A percentile compares a stretch with the other conserved stretches of the same genome.
Evolutionary conservation across 1,284 basidiomycete genomes (phyloP).

Genomic region (Apiotrichum sp.): DNA sequence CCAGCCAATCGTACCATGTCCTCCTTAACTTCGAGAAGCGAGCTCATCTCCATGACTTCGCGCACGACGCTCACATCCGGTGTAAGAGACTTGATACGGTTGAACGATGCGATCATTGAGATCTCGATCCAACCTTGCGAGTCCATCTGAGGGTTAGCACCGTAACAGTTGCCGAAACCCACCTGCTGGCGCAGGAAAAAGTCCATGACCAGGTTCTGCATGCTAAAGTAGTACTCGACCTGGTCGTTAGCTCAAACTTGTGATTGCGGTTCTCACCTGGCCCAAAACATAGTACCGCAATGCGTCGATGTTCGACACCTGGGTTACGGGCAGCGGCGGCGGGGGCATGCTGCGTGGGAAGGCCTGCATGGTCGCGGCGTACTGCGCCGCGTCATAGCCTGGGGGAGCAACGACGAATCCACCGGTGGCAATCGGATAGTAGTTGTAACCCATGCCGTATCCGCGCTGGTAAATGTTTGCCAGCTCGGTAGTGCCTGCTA

Average conservation of each 20-base stretch:
- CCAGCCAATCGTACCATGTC: conserved; percentile 61
- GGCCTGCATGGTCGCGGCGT: conserved; percentile 2
- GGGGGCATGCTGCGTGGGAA: conserved; percentile 34
- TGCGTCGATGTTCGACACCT: conserved; percentile 55
- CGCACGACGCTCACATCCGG: conserved; percentile 60
- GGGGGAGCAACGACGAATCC: conserved; percentile 12
- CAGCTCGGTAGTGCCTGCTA: conserved; percentile 10
- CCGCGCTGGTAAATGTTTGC: conserved; percentile 21
- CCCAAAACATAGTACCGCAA: conserved; percentile 63
- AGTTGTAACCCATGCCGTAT: conserved; percentile 26
- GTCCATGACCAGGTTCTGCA: conserved; percentile 78
- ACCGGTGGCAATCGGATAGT: conserved; percentile 22
- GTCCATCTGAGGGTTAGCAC: conserved; percentile 64
- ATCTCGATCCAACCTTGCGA: conserved; percentile 79
- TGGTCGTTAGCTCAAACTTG: conserved; percentile 36
- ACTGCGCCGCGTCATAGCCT: conserved; percentile 7
- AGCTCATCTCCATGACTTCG: conserved; percentile 64
- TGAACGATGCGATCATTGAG: conserved; percentile 73
- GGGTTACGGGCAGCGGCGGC: conserved; percentile 57
- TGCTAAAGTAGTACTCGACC: conserved; percentile 81
- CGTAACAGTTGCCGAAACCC: conserved; percentile 15
- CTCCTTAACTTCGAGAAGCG: conserved; percentile 62
- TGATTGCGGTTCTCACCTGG: conserved; percentile 42
- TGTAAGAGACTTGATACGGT: conserved; percentile 68
- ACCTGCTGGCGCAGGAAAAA: conserved; percentile 71